Conservation (phyloP, 2,329 filamentous ascomycete species). For the Mollisiaceae sp. region DNA sequence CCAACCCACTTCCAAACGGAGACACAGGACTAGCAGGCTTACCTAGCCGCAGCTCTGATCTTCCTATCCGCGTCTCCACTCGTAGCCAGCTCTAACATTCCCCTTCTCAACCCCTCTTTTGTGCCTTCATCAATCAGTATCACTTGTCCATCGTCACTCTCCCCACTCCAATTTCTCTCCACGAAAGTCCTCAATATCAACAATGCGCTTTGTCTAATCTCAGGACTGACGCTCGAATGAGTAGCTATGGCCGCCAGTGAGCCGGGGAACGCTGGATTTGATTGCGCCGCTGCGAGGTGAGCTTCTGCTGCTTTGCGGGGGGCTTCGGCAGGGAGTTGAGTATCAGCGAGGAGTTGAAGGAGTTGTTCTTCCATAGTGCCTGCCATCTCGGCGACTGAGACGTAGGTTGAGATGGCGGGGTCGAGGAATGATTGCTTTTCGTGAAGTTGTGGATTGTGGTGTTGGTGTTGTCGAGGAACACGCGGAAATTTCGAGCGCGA, state of each 20-base stretch:
- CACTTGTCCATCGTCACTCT: slow-evolving; percentile 65
- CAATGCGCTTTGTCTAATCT: slow-evolving; percentile 83
- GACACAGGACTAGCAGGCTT: slow-evolving; percentile 44
- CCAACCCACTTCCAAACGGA: not conserved
- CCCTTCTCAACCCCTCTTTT: slow-evolving; percentile 74
- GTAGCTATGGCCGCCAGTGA: slow-evolving; percentile 82
- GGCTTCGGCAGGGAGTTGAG: slow-evolving; percentile 76
- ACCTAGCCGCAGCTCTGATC: slow-evolving; percentile 88
- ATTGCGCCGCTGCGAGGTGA: slow-evolving; percentile 48
- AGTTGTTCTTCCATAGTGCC: slow-evolving; percentile 87
- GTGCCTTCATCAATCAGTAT: slow-evolving; percentile 74
- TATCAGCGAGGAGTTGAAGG: slow-evolving; percentile 84
- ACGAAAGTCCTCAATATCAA: slow-evolving; percentile 83
- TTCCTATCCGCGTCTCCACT: slow-evolving; percentile 76
- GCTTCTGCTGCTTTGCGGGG: slow-evolving; percentile 85
- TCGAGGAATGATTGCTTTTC: not conserved
- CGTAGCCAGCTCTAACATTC: slow-evolving; percentile 77
- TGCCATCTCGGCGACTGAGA: slow-evolving; percentile 30
- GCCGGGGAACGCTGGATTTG: slow-evolving; percentile 73
- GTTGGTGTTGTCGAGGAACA: not conserved
- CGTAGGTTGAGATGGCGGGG: not conserved
- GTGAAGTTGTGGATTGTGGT: not conserved
- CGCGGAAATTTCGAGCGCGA: slow-evolving; percentile 10
- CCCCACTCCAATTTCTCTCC: slow-evolving; percentile 80
- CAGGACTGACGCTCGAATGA: slow-evolving; percentile 72